Percentiles rank a stretch among this genome's conserved stretches.
Evolutionary conservation across 345 rosid genomes (phyloP).

Genomic region (Pelargonium nanum): DNA sequence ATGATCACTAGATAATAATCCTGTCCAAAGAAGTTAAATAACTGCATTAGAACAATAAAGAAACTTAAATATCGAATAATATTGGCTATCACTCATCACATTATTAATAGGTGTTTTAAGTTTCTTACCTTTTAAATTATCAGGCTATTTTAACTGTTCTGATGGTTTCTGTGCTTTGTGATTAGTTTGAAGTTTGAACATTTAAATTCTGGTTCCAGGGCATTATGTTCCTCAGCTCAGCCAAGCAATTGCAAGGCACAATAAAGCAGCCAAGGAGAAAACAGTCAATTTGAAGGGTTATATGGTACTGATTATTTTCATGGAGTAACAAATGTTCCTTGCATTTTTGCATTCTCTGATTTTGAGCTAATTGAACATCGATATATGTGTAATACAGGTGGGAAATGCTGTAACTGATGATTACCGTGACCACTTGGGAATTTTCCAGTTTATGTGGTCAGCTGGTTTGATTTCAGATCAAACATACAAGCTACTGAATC

Average conservation of each 20-base stretch:
- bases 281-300: conserved; percentile 74
- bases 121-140: no score
- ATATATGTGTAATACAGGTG: conserved; percentile 46
- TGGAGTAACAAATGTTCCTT: background rate
- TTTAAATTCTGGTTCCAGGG: conserved; percentile 34
- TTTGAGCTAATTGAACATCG: conserved; percentile 6
- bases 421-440: conserved; percentile 65
- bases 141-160: background rate
- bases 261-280: conserved; percentile 28
- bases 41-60: no score
- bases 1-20: no score
- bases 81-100: no score
- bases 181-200: conserved; percentile 8
- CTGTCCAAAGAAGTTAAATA: no score
- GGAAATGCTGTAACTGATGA: conserved; percentile 93
- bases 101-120: no score
- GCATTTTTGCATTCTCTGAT: background rate
- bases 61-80: no score
- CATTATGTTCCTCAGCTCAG: conserved; percentile 97
- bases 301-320: conserved; percentile 43
- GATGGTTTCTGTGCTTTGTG: background rate
- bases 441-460: conserved; percentile 77
- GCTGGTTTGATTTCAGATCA: conserved; percentile 84
- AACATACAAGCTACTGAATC: conserved; percentile 54
- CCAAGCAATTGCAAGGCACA: conserved; percentile 55